Evolutionary conservation across 371 early-diverging fungal species (phyloP).

Genomic region (Sporodiniella umbellata): DNA sequence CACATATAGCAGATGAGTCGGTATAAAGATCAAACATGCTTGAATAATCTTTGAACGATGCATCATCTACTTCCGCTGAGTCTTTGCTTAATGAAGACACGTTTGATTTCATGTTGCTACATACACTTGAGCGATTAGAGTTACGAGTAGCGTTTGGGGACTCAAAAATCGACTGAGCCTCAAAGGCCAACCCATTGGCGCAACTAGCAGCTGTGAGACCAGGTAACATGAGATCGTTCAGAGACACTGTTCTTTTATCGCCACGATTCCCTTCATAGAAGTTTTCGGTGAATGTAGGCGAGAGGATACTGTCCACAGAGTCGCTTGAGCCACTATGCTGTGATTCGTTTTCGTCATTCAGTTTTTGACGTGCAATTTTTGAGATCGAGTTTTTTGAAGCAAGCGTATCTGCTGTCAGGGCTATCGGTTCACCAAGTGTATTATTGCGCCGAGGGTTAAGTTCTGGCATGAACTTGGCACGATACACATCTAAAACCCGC

Average conservation of each 20-base stretch:
- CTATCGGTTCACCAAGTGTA: slow-evolving; percentile 28
- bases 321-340: slow-evolving; percentile 37
- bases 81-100: slow-evolving; percentile 1
- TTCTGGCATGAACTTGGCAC: slow-evolving; percentile 38
- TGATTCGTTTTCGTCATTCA: slow-evolving; percentile 19
- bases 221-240: slow-evolving; percentile 13
- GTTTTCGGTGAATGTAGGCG: slow-evolving; percentile 7
- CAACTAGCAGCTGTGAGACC: slow-evolving; percentile 1
- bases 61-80: slow-evolving; percentile 4
- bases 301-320: slow-evolving; percentile 20
- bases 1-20: slow-evolving; percentile 12
- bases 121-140: slow-evolving; percentile 18
- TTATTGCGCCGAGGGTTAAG: slow-evolving; percentile 32
- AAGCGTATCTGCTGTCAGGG: slow-evolving; percentile 17
- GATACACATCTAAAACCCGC: slow-evolving; percentile 45
- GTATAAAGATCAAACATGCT: slow-evolving; percentile 19
- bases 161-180: slow-evolving; percentile 2
- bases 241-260: neutral
- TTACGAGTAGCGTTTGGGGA: neutral
- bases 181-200: slow-evolving; percentile 4
- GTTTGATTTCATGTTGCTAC: slow-evolving; percentile 7
- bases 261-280: neutral
- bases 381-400: slow-evolving; percentile 6
- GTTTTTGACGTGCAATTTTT: neutral
- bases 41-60: slow-evolving; percentile 11